Evolutionary conservation across 2,329 filamentous ascomycete genomes (phyloP), one percentile per base, ranked within the genome.

Genomic region (Fusarium albosuccineum): DNA sequence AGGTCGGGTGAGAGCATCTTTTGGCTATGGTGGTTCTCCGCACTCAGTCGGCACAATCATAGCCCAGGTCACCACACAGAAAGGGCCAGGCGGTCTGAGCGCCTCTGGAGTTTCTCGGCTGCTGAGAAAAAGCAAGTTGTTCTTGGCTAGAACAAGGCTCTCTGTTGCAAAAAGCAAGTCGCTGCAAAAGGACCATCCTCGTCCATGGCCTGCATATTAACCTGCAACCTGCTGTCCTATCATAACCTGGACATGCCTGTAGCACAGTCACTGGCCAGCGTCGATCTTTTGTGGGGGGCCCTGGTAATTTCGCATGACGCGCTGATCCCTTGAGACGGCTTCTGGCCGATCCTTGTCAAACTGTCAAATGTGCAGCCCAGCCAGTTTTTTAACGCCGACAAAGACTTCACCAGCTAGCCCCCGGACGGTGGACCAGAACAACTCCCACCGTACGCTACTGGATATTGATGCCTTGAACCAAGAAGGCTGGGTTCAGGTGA

Each of bases 361-460:
- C 63, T 64, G 65, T 70, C 69, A 72, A 70, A 52, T 54, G 62
- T 62, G 61, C 58, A 67, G 52, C 51, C 63, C 55, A 36, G 44
- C 58, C 42, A 27, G 27, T 57, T 68, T 56, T 68, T 65, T 71
- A 62, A 64, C 42, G 66, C 62, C 59, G 42, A 55, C 46, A 17
- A 29, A 56, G 56, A 53, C 10, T 37, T 29, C 11, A 29, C 42
- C 29, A 22, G 14, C 27, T 16, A 54, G 52, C 39, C 41, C 46
- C 41, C 48, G 42, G 33, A 29, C 44, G 34, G 62, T 68, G 61
- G 61, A 58, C 39, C 45, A 33, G 29, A 40, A 37, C 46, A n/a
- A 64, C 55, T 63, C 60, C 56, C 69, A 73, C 71, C 71, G 71
- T 53, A 73, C 67, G 64, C 71, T 71, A 72, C 63, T 59, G 62